Conservation (phyloP, 129 eudicot species). For the Cynara cardunculus region DNA sequence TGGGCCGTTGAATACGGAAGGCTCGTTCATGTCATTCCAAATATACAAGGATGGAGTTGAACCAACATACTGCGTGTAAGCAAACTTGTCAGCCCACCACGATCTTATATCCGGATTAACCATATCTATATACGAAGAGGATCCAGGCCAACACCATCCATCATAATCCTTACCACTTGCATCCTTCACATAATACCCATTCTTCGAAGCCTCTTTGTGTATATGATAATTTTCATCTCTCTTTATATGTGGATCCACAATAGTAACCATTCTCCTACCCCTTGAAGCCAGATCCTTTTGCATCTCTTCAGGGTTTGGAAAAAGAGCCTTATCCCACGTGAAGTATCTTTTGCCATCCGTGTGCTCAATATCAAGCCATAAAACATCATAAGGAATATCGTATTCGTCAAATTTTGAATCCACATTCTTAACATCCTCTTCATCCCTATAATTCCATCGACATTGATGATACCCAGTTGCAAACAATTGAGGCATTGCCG, state of each 20-base stretch:
- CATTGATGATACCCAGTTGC: slow-evolving; percentile 96
- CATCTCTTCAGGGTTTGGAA: slow-evolving; percentile 94
- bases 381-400: slow-evolving; percentile 92
- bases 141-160: slow-evolving; percentile 99
- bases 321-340: slow-evolving; percentile 84
- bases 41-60: slow-evolving; percentile 92
- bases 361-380: slow-evolving; percentile 99
- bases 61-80: slow-evolving; percentile 55
- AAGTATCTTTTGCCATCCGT: slow-evolving; percentile 90
- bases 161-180: slow-evolving; percentile 83
- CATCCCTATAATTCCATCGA: slow-evolving; percentile 96
- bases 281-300: slow-evolving; percentile 82
- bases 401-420: slow-evolving; percentile 87
- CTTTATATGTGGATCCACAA: slow-evolving; percentile 96
- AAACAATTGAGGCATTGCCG: slow-evolving; percentile 87
- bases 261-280: slow-evolving; percentile 92
- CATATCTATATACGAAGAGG: slow-evolving; percentile 90
- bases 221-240: slow-evolving; percentile 70
- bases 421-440: slow-evolving; percentile 84
- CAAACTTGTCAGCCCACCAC: slow-evolving; percentile 98
- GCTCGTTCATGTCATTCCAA: slow-evolving; percentile 99
- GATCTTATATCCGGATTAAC: slow-evolving; percentile 90
- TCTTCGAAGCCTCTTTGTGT: slow-evolving; percentile 85
- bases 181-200: slow-evolving; percentile 90
- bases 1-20: slow-evolving; percentile 95